These are phyloP conservation scores for Salix brachista DNA, from an alignment of 345 rosid species.

Conservation along the genomic window DNA sequence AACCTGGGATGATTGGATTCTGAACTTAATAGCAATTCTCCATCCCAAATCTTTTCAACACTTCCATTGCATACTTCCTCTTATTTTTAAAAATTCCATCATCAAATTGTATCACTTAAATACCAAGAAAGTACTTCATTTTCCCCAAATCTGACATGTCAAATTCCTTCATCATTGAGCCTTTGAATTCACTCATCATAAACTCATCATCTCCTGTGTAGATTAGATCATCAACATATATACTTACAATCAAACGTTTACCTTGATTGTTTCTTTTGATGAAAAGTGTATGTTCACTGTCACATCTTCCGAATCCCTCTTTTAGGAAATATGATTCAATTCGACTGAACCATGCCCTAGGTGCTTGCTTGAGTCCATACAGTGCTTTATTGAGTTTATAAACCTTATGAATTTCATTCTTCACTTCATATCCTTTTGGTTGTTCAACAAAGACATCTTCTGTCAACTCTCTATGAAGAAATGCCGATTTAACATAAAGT, in stretches of 20 bases:
- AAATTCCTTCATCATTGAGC: background rate
- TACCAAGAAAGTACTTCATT: background rate
- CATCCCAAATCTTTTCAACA: background rate
- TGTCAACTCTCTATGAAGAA: background rate
- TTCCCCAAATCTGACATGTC: background rate
- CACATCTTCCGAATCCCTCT: background rate
- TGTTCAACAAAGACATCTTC: background rate
- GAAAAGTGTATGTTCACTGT: conserved; percentile 2
- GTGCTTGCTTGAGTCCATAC: background rate
- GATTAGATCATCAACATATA: background rate
- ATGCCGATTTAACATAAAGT: too few species aligned
- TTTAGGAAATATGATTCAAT: too few species aligned
- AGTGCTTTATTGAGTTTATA: background rate
- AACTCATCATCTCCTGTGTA: background rate
- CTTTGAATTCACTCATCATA: background rate
- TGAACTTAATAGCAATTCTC: background rate
- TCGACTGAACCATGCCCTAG: background rate
- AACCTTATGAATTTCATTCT: too few species aligned
- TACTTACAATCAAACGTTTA: background rate
- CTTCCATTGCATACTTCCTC: background rate
- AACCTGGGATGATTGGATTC: background rate
- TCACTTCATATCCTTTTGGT: background rate
- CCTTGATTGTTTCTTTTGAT: conserved; percentile 4
- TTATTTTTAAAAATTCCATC: background rate
- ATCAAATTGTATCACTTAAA: background rate